phyloP scores from a whole-genome alignment of 352 stramenopile genomes.

The Globisporangium splendens region DNA sequence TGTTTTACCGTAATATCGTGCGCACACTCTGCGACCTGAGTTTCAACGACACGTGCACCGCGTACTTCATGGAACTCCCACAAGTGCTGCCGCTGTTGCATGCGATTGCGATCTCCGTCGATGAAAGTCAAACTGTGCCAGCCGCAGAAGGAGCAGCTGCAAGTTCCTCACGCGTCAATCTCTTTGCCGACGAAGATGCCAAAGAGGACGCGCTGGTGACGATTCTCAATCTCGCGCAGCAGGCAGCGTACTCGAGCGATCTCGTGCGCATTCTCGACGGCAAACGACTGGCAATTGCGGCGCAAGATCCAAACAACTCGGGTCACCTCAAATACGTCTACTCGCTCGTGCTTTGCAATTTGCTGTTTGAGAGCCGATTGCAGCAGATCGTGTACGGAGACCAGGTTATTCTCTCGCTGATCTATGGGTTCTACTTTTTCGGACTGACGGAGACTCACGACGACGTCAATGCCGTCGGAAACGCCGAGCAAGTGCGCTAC shows the following conservation, averaged over 20 bases:
- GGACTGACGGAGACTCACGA: conserved; percentile 5
- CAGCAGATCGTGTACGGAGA: conserved; percentile 66
- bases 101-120: conserved; percentile 22
- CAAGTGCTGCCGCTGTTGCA: conserved; percentile 53
- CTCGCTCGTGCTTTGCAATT: conserved; percentile 53
- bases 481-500: conserved; percentile 14
- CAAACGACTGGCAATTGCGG: conserved; percentile 40
- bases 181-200: conserved; percentile 31
- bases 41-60: conserved; percentile 42
- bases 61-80: conserved; percentile 51
- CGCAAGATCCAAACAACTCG: conserved; percentile 29
- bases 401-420: conserved; percentile 41
- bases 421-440: conserved; percentile 58
- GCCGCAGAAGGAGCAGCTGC: background rate
- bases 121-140: background rate
- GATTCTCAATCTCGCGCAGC: conserved; percentile 61
- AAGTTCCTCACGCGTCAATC: background rate
- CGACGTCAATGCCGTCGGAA: background rate
- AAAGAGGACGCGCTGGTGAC: conserved; percentile 65
- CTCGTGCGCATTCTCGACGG: conserved; percentile 56
- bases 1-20: conserved; percentile 51
- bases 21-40: conserved; percentile 64
- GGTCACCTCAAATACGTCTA: conserved; percentile 58
- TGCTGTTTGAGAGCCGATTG: conserved; percentile 63
- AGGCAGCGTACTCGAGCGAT: conserved; percentile 40